Percentiles rank a stretch among this genome's conserved stretches.
Evolutionary conservation across 345 rosid species (phyloP).

Genomic region (Pistacia atlantica): DNA sequence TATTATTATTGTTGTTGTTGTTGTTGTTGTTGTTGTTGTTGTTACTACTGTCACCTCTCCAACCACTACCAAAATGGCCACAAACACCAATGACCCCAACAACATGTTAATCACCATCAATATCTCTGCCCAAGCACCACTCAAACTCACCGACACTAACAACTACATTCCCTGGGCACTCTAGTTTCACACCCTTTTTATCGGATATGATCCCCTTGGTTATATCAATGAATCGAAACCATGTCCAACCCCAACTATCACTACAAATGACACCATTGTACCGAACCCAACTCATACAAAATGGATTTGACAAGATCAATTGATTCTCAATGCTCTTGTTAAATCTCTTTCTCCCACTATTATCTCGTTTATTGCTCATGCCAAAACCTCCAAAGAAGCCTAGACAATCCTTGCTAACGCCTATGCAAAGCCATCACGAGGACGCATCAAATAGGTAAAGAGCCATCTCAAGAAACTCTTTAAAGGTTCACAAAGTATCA

Average conservation of each 20-base stretch:
- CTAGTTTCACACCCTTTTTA: too few species aligned
- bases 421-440: background rate
- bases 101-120: too few species aligned
- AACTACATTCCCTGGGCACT: too few species aligned
- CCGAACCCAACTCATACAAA: background rate
- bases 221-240: too few species aligned
- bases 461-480: background rate
- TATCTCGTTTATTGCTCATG: background rate
- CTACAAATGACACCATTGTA: background rate
- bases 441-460: conserved; percentile 4
- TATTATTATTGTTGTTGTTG: too few species aligned
- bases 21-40: too few species aligned
- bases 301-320: background rate
- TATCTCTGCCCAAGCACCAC: too few species aligned
- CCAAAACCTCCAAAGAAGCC: background rate
- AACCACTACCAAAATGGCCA: too few species aligned
- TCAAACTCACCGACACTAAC: too few species aligned
- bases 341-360: background rate
- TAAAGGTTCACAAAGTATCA: conserved; percentile 9
- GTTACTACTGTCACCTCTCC: too few species aligned
- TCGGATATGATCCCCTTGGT: too few species aligned
- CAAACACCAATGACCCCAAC: too few species aligned
- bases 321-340: background rate
- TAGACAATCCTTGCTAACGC: background rate
- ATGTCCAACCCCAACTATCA: background rate